Evolutionary conservation across 306 rosid species (phyloP).

Genomic region (Comarum palustre): DNA sequence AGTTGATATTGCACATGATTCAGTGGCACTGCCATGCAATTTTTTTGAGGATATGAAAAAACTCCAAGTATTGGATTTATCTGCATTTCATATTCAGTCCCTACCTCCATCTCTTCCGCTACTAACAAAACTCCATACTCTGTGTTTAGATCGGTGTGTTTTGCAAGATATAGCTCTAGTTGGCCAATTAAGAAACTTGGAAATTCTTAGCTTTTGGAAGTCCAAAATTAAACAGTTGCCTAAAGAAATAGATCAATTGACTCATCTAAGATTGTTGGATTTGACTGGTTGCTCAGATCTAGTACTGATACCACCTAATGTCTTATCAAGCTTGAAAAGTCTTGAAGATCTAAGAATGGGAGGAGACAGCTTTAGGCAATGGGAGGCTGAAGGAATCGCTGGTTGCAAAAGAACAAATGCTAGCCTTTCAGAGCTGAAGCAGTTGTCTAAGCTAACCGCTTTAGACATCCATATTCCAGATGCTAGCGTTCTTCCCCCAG

Average conservation of each 20-base stretch:
- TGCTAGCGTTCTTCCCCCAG: background rate
- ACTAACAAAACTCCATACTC: slow-evolving; percentile 15
- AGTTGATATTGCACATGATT: background rate
- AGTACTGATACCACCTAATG: background rate
- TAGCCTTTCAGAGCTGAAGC: slow-evolving; percentile 7
- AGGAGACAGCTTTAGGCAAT: background rate
- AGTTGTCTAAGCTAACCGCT: background rate
- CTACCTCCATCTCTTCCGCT: slow-evolving; percentile 19
- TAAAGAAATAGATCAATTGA: background rate
- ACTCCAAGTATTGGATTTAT: slow-evolving; percentile 24
- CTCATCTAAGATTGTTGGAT: slow-evolving; percentile 7
- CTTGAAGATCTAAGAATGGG: slow-evolving; percentile 21
- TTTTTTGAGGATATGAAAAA: slow-evolving; percentile 12
- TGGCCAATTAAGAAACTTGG: slow-evolving; percentile 13
- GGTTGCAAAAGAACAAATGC: slow-evolving; percentile 1
- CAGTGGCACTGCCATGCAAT: background rate
- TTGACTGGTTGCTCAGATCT: background rate
- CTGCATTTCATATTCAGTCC: background rate
- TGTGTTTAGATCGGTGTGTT: background rate
- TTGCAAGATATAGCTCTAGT: slow-evolving; percentile 12
- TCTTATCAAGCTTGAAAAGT: slow-evolving; percentile 7
- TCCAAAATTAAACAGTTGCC: background rate
- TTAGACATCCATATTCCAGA: background rate
- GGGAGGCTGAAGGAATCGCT: slow-evolving; percentile 4
- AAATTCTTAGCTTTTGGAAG: fast-evolving